Evolutionary conservation across 768 basidiomycete species (phyloP).

Genomic region (Stropharia rugosoannulata): DNA sequence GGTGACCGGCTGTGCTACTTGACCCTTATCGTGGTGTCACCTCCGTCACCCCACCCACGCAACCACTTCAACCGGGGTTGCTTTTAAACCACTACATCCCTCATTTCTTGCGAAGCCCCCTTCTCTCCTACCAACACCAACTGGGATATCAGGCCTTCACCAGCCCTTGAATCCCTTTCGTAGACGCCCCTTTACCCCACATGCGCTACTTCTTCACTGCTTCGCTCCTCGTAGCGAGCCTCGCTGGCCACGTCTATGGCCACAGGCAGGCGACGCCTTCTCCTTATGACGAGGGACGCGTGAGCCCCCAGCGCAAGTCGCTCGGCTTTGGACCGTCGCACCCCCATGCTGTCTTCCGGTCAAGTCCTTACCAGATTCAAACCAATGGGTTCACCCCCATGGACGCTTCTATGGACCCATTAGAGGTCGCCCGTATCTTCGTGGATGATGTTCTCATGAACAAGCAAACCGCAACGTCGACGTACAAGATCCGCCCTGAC

Average conservation of each 20-base stretch:
- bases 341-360: conserved; percentile 66
- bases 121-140: background rate
- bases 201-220: conserved; percentile 72
- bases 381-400: conserved; percentile 40
- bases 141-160: conserved; percentile 16
- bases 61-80: conserved; percentile 19
- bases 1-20: conserved; percentile 7
- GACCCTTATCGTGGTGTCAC: conserved; percentile 17
- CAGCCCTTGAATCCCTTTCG: conserved; percentile 13
- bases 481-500: conserved; percentile 70
- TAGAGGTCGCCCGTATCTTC: conserved; percentile 64
- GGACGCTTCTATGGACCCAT: conserved; percentile 44
- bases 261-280: conserved; percentile 30
- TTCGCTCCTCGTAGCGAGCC: conserved; percentile 57
- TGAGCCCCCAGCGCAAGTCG: conserved; percentile 73
- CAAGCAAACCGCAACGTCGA: conserved; percentile 33
- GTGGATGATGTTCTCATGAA: conserved; percentile 46
- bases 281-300: conserved; percentile 27
- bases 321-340: conserved; percentile 86
- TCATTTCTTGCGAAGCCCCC: background rate
- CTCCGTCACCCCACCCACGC: conserved; percentile 2
- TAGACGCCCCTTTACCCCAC: conserved; percentile 8
- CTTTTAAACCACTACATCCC: conserved; percentile 21
- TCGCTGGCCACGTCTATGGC: conserved; percentile 55
- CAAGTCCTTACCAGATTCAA: conserved; percentile 45